A percentile compares a stretch with the other conserved stretches of the same genome.
phyloP scores from a whole-genome alignment of 2,329 filamentous ascomycete species.

The Neofusicoccum parvum region DNA sequence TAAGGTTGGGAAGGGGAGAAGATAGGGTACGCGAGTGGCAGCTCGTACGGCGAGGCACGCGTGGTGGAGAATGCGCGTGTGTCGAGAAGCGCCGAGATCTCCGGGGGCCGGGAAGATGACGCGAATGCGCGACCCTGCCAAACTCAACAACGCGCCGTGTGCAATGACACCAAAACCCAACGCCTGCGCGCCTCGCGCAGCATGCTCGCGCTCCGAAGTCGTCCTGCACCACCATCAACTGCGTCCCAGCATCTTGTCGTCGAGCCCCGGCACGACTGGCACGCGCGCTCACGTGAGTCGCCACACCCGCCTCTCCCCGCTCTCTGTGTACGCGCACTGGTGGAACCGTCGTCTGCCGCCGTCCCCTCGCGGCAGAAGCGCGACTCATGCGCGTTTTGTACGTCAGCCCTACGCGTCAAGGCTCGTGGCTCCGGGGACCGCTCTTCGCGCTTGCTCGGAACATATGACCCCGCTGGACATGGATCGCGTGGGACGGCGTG shows the following conservation, averaged over 20 bases:
- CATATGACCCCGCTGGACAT: neutral
- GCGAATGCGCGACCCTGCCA: neutral
- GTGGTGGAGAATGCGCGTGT: constrained; percentile 10
- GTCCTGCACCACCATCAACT: neutral
- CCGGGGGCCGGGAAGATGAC: constrained; percentile 1
- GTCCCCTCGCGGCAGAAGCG: neutral
- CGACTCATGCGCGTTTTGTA: constrained; percentile 9
- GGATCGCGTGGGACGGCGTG: neutral
- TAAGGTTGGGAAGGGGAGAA: constrained; percentile 1
- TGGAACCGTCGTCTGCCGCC: neutral
- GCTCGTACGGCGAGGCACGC: constrained; percentile 7
- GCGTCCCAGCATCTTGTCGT: neutral
- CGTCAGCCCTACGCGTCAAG: constrained; percentile 5
- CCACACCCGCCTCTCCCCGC: neutral
- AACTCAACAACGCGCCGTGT: neutral
- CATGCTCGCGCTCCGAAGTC: neutral
- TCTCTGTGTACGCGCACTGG: neutral
- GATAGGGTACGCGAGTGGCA: neutral
- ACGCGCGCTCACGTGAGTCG: constrained; percentile 13
- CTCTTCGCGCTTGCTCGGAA: neutral
- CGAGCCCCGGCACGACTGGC: neutral
- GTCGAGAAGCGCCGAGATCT: neutral
- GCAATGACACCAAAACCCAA: neutral
- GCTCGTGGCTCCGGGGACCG: neutral
- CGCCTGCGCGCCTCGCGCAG: neutral